phyloP scores from a whole-genome alignment of 805 yeast genomes.

The Wickerhamomyces canadensis region DNA sequence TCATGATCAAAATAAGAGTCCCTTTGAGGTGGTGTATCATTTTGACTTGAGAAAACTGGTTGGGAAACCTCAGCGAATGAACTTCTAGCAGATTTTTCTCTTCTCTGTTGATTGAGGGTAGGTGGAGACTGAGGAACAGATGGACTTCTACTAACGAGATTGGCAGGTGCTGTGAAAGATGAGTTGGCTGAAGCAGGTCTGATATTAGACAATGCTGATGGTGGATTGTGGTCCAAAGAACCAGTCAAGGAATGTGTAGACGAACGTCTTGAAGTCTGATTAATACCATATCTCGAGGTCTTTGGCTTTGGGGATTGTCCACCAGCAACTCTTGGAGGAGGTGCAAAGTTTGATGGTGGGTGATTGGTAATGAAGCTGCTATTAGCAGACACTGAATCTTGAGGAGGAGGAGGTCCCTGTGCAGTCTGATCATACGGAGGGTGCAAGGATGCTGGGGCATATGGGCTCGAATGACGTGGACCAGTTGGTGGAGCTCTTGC shows the following conservation, averaged over 20 bases:
- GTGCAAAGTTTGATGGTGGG: neutral
- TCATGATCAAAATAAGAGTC: too few relatives aligned
- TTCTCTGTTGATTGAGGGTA: too few relatives aligned
- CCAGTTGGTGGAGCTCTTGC: neutral
- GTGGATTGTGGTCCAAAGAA: constrained; percentile 1
- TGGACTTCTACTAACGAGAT: too few relatives aligned
- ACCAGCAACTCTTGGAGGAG: constrained; percentile 2
- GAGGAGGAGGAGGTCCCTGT: constrained; percentile 1
- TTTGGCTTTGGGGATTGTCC: constrained; percentile 13
- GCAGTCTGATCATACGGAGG: neutral
- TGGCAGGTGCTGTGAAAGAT: too few relatives aligned
- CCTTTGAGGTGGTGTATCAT: too few relatives aligned
- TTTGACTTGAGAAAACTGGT: too few relatives aligned
- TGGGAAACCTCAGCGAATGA: too few relatives aligned
- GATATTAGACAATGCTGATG: constrained; percentile 2
- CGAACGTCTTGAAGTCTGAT: constrained; percentile 16
- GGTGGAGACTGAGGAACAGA: neutral
- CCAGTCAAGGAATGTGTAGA: constrained; percentile 15
- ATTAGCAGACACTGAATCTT: too few relatives aligned
- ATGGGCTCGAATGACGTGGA: constrained; percentile 3
- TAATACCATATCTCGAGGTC: constrained; percentile 11
- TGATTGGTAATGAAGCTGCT: too few relatives aligned
- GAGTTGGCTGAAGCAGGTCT: neutral
- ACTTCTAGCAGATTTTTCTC: too few relatives aligned
- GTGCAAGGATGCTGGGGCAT: constrained; percentile 4